These are phyloP conservation scores for Lepidium africanum DNA, from an alignment of 345 rosid species.

Conservation along the genomic window DNA sequence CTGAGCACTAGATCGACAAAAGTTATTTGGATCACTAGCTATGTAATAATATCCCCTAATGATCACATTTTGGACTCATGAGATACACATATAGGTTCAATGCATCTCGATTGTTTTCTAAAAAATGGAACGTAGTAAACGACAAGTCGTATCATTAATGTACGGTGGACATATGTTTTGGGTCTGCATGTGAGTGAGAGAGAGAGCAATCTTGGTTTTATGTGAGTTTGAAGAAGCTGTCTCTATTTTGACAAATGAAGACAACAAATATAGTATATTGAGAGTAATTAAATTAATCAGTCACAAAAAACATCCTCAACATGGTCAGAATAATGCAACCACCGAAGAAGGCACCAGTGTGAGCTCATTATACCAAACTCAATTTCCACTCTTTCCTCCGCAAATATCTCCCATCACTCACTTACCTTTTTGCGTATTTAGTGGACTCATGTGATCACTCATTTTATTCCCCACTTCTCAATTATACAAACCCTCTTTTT, in stretches of 20 bases:
- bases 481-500: not conserved
- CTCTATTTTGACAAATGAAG: not conserved
- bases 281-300: not conserved
- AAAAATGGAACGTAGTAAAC: not conserved
- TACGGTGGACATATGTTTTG: not conserved
- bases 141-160: not conserved
- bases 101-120: not conserved
- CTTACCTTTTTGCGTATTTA: not conserved
- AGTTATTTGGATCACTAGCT: not conserved
- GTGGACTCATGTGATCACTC: not conserved
- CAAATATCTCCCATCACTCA: constrained; percentile 21
- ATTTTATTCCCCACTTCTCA: not conserved
- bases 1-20: not conserved
- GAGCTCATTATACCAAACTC: constrained; percentile 1
- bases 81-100: not conserved
- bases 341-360: constrained; percentile 16
- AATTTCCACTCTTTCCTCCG: constrained; percentile 16
- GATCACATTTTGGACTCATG: not conserved
- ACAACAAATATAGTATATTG: not conserved
- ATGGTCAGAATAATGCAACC: constrained; percentile 18
- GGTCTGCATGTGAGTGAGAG: constrained; percentile 21
- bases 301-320: not conserved
- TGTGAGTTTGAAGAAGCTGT: not conserved
- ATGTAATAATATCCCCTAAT: not conserved
- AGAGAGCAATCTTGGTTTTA: constrained; percentile 4